Base-by-base conservation (phyloP, 108 stramenopile species). In the Cyclotella atomus region DNA sequence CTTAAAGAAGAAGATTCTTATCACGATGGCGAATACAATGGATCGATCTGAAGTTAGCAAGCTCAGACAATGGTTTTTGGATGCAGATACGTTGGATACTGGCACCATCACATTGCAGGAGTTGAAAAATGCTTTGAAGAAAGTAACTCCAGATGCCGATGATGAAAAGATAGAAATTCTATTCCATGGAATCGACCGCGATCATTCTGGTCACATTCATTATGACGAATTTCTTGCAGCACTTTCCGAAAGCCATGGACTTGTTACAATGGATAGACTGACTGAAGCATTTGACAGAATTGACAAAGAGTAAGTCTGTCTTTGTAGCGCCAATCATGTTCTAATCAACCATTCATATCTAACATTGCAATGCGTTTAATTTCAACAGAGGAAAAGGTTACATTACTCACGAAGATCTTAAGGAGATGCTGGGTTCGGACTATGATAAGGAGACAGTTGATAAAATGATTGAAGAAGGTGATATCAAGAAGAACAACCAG, bases 171-270 rank as follows among this genome's bases (percentile, higher is more conserved):
- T 90, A 29, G 75, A 84, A 59, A 55, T 75, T 25, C 71, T 92
- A 10, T 92, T 92, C 59, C 16, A 36, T 60, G 87, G 83, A 14
- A 68, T 92, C 21, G 91, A 92, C 61, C 61, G 85, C 70, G 91
- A 92, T 70, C 75, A 69, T 47, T 85, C 78, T 34, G 90, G 88
- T 10, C 77, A 85, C 29, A 85, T 91, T 28, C 85, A 88, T 50
- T 91, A 89, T 62, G 81, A 80, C 52, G 88, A 91, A 61, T 92
- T 92, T 69, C 75, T 92, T 12, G 91, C 91, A 15, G 89, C 91
- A 55, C 73, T 88, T 25, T 69, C 84, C 2, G 90, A 91, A 63
- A 85, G 85, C 33, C 78, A 85, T 57, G 86, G 86, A 24, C 71
- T 85, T 61, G 76, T 87, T 30, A 86, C 85, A 6, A 70, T 86